phyloP scores from a whole-genome alignment of 768 basidiomycete species.

The Trametes sanguinea region DNA sequence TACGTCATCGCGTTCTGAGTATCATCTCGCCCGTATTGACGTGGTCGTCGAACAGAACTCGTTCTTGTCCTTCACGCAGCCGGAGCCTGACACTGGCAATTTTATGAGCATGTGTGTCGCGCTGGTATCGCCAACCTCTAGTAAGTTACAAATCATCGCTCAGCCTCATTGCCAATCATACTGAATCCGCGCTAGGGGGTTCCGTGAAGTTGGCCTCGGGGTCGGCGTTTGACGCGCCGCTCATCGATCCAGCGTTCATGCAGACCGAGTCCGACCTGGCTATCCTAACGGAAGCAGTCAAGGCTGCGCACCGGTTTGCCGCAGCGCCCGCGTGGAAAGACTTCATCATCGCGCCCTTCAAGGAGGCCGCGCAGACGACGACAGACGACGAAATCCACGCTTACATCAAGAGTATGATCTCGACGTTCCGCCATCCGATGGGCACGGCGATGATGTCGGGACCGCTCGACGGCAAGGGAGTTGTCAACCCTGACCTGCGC shows the following conservation, averaged over 20 bases:
- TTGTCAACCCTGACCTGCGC: conserved; percentile 43
- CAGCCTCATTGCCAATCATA: too few species aligned
- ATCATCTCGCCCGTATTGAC: too few species aligned
- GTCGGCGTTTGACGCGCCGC: conserved; percentile 27
- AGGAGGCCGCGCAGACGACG: not conserved
- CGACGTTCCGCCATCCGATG: conserved; percentile 30
- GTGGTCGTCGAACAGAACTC: not conserved
- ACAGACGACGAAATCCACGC: conserved; percentile 23
- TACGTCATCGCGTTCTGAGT: too few species aligned
- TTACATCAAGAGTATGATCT: conserved; percentile 21
- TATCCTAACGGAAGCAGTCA: conserved; percentile 27
- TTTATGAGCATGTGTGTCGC: conserved; percentile 1
- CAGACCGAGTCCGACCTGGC: conserved; percentile 29
- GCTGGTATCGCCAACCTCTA: conserved; percentile 8
- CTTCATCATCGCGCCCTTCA: not conserved
- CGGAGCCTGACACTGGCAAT: not conserved
- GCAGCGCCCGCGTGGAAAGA: conserved; percentile 6
- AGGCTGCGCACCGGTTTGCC: conserved; percentile 6
- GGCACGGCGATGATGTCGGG: conserved; percentile 46
- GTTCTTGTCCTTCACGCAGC: not conserved
- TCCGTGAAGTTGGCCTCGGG: conserved; percentile 25
- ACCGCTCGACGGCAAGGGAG: conserved; percentile 31
- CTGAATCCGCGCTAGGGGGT: conserved; percentile 21
- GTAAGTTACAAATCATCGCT: not conserved
- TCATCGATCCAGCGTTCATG: conserved; percentile 31